These are phyloP conservation scores for Haplosporangium sp. DNA, from an alignment of 371 early-diverging fungal species.

Conservation along the genomic window DNA sequence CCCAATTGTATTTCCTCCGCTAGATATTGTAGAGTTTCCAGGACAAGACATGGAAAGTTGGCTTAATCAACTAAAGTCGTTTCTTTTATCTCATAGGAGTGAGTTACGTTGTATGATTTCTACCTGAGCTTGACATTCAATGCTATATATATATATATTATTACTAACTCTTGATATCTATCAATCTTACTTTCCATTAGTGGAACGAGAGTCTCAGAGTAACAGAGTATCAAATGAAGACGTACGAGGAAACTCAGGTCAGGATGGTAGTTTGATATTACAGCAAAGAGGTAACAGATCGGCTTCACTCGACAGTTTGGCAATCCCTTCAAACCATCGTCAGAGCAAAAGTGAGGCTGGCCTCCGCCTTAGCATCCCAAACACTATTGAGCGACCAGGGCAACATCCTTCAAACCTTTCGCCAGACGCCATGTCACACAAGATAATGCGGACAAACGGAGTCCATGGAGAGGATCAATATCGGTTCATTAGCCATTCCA, in stretches of 20 bases:
- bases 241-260: not conserved
- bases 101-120: conserved; percentile 1
- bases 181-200: conserved; percentile 2
- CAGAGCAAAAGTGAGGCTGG: conserved; percentile 46
- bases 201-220: conserved; percentile 10
- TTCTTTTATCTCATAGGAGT: conserved; percentile 28
- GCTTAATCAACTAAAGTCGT: conserved; percentile 38
- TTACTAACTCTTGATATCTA: not conserved
- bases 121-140: not conserved
- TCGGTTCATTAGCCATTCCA: conserved; percentile 48
- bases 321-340: conserved; percentile 21
- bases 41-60: conserved; percentile 37
- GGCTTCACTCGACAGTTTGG: conserved; percentile 32
- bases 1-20: conserved; percentile 43
- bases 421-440: conserved; percentile 24
- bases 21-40: conserved; percentile 29
- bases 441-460: conserved; percentile 26
- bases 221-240: conserved; percentile 1
- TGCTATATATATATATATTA: not conserved
- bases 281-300: conserved; percentile 24
- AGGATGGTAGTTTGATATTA: not conserved
- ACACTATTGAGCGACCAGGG: conserved; percentile 12
- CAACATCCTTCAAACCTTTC: conserved; percentile 15
- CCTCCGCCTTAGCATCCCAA: conserved; percentile 35
- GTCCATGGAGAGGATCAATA: conserved; percentile 47